phyloP scores from a whole-genome alignment of 805 yeast genomes.

The Tetrapisispora pingtungensis region DNA sequence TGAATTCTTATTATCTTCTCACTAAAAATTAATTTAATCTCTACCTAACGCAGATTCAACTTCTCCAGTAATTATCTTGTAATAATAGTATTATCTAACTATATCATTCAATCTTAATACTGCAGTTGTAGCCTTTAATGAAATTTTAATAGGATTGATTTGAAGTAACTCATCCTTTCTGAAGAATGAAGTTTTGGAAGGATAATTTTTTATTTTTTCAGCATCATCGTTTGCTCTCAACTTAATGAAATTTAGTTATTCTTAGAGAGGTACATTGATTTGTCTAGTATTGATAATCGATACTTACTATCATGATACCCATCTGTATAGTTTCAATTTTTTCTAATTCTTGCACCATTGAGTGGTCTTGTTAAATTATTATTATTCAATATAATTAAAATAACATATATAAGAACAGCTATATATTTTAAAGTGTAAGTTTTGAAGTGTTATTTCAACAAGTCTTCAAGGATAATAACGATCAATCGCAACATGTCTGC shows the following conservation, averaged over 20 bases:
- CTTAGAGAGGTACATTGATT: neutral
- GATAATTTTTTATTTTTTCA: neutral
- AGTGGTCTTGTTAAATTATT: neutral
- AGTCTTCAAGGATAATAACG: constrained; percentile 6
- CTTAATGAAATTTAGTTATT: neutral
- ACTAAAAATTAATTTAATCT: no score
- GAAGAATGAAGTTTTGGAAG: no score
- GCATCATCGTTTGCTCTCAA: neutral
- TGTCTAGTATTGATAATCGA: neutral
- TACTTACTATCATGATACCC: no score
- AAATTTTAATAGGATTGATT: no score
- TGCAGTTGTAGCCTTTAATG: no score
- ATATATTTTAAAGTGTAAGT: neutral
- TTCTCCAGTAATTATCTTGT: no score
- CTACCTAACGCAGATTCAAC: no score
- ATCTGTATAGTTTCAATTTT: neutral
- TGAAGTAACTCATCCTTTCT: no score
- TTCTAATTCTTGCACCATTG: neutral
- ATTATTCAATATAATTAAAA: neutral
- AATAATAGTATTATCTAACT: no score
- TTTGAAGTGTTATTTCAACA: neutral
- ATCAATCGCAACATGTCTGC: constrained; percentile 44
- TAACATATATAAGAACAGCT: neutral
- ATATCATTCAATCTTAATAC: no score
- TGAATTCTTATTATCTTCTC: no score